phyloP scores from a whole-genome alignment of 1,284 basidiomycete species.

The Anthracocystis walkeri region DNA sequence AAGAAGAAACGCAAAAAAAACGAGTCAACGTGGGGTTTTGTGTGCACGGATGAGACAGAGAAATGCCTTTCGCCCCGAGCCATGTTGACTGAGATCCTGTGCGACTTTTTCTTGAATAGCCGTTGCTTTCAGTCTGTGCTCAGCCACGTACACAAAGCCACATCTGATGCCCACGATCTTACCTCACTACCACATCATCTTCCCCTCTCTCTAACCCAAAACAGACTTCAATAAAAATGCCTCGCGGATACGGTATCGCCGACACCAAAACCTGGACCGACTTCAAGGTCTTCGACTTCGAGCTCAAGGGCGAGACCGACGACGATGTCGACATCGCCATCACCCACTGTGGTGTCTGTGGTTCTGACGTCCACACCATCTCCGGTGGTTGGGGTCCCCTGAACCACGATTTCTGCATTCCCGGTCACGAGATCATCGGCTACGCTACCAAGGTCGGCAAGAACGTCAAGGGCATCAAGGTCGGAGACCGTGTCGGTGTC shows the following conservation, averaged over 20 bases:
- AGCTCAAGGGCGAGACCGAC: slow-evolving; percentile 64
- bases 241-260: slow-evolving; percentile 65
- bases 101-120: slow-evolving; percentile 15
- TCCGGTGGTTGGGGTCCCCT: slow-evolving; percentile 66
- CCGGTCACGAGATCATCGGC: slow-evolving; percentile 77
- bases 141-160: background rate
- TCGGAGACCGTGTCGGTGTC: slow-evolving; percentile 77
- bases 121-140: background rate
- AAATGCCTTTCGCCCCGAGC: slow-evolving; percentile 20
- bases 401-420: slow-evolving; percentile 68
- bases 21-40: slow-evolving; percentile 34
- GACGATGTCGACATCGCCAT: slow-evolving; percentile 66
- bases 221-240: slow-evolving; percentile 23
- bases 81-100: slow-evolving; percentile 4
- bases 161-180: background rate
- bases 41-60: background rate
- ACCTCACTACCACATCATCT: background rate
- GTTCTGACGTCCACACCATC: slow-evolving; percentile 62
- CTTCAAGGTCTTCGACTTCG: slow-evolving; percentile 68
- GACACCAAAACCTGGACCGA: slow-evolving; percentile 68
- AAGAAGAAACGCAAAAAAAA: background rate
- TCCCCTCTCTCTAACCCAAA: background rate
- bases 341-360: slow-evolving; percentile 66
- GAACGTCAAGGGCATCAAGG: slow-evolving; percentile 75
- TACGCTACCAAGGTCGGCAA: slow-evolving; percentile 70